Percentiles rank a stretch among this genome's conserved stretches.
phyloP scores from a whole-genome alignment of 2,329 filamentous ascomycete genomes.

The Colletotrichum cereale region DNA sequence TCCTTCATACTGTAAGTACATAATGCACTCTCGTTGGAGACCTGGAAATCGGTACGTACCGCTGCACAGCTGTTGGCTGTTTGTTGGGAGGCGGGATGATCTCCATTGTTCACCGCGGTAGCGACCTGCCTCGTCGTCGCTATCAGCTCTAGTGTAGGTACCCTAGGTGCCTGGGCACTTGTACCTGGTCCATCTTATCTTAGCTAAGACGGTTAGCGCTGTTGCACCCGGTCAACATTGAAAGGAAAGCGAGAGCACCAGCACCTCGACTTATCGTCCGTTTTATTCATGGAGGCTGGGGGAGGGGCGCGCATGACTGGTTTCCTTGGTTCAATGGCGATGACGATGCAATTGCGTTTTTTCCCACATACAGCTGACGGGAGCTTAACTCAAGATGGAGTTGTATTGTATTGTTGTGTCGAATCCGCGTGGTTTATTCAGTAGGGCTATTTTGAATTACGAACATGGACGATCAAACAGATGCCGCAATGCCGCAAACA shows the following conservation, averaged over 20 bases:
- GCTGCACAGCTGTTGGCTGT: not conserved
- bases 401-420: not conserved
- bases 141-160: too few relatives aligned
- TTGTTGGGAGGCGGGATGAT: not conserved
- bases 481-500: slow-evolving; percentile 19
- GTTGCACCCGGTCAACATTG: not conserved
- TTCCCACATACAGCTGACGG: too few relatives aligned
- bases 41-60: not conserved
- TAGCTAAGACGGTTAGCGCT: not conserved
- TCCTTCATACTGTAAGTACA: too few relatives aligned
- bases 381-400: not conserved
- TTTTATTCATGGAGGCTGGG: not conserved
- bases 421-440: not conserved
- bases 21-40: not conserved
- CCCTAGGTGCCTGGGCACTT: too few relatives aligned
- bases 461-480: slow-evolving; percentile 7
- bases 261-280: not conserved
- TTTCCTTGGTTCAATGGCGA: not conserved
- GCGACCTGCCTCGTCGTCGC: slow-evolving; percentile 14
- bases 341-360: not conserved
- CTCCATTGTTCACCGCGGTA: slow-evolving; percentile 9
- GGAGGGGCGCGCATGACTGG: not conserved
- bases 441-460: not conserved
- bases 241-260: not conserved
- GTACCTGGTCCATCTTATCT: not conserved